Base-by-base conservation (phyloP, 768 basidiomycete species). In the Russula abietina region DNA sequence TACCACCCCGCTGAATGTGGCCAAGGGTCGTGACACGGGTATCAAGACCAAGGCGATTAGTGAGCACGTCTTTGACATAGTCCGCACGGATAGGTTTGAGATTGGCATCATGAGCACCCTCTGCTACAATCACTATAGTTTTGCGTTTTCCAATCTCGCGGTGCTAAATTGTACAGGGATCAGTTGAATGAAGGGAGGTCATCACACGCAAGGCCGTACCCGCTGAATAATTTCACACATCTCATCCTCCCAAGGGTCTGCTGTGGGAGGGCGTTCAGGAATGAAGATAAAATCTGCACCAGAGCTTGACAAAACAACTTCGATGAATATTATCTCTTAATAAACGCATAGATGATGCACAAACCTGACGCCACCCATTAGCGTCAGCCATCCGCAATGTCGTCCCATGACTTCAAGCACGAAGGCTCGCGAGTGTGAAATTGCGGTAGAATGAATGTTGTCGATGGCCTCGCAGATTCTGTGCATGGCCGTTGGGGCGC, bases 391-490 rank as follows among this genome's bases (percentile, higher is more conserved):
- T n/a, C 97, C 97, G 74, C 97, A 98, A 72, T 98, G 92, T 60
- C 96, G 79, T n/a, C 97, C 97, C 97, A 98, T 99, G 57, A 98
- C 97, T 74, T 98, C 97, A 45, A 99, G 81, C 46, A 99, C 95
- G 73, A 99, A 99, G 0, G 97, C 97, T 61, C 97, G 84, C 32
- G 94, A 98, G 74, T 99, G 97, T 59, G 93, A 96, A 66, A 83
- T 83, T 8, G 97, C 97, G 9, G 97, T 98, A 5, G 94, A 95
- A 69, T 94, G 96, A 75, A 99, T 98, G 67, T 93, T 96, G 72
- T 99, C 97, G 73, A 99, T 91, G 30, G 94, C 87, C 74, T 98
- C 97, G 75, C 97, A 98, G 59, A 98, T 98, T 46, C 97, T 85
- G 68, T 96, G 94, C 41, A 99, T 78, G 22, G 96, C 96, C 2